A percentile compares a stretch with the other conserved stretches of the same genome.
phyloP scores from a whole-genome alignment of 495 filamentous ascomycete species.

The Rhizodiscina lignyota region DNA sequence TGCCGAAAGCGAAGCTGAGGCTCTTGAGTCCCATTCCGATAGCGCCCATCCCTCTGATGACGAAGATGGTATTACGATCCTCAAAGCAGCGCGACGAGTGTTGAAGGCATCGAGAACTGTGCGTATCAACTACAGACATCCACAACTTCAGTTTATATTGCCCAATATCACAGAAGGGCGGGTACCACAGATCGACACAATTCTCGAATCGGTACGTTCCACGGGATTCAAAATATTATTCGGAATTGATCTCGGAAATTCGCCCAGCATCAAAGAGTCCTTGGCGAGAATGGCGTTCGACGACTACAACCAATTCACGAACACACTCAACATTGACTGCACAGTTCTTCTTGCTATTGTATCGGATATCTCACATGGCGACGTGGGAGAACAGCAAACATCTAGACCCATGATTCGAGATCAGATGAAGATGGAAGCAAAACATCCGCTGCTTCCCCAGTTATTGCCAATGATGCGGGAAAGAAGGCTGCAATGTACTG shows the following conservation, averaged over 20 bases:
- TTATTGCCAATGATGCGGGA: constrained; percentile 44
- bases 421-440: constrained; percentile 49
- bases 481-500: constrained; percentile 37
- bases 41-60: not conserved
- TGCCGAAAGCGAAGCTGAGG: not conserved
- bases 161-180: constrained; percentile 35
- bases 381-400: constrained; percentile 24
- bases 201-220: constrained; percentile 38
- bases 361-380: constrained; percentile 51
- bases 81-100: constrained; percentile 39
- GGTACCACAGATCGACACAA: constrained; percentile 34
- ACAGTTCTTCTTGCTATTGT: constrained; percentile 54
- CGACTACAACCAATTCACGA: constrained; percentile 25
- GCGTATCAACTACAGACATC: constrained; percentile 27
- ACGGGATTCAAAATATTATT: constrained; percentile 36
- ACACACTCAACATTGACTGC: constrained; percentile 54
- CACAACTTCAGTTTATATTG: constrained; percentile 42
- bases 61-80: constrained; percentile 23
- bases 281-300: not conserved
- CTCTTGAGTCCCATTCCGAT: not conserved
- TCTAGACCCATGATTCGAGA: constrained; percentile 38
- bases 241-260: not conserved
- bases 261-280: constrained; percentile 4
- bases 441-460: constrained; percentile 39
- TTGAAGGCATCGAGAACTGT: constrained; percentile 33